A percentile compares a stretch with the other conserved stretches of the same genome.
These are phyloP conservation scores for Saccharomycopsis sp. DNA, from an alignment of 805 yeast species.

Conservation along the genomic window DNA sequence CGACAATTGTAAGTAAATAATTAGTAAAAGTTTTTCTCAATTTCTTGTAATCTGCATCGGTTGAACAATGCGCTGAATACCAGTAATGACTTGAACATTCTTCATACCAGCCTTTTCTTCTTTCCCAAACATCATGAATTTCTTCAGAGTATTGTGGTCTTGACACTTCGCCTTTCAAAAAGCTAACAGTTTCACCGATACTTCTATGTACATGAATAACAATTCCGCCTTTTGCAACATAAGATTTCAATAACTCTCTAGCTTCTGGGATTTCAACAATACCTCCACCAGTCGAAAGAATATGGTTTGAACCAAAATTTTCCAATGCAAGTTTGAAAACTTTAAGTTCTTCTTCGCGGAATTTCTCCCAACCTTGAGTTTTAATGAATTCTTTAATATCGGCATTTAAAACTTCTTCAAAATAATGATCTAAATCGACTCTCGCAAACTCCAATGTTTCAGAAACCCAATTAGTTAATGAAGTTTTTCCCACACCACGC, in stretches of 20 bases:
- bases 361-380: slow-evolving; percentile 77
- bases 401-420: slow-evolving; percentile 47
- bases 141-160: slow-evolving; percentile 87
- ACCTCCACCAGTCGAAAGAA: slow-evolving; percentile 96
- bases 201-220: slow-evolving; percentile 90
- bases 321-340: slow-evolving; percentile 46
- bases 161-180: slow-evolving; percentile 67
- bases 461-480: slow-evolving; percentile 77
- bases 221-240: slow-evolving; percentile 53
- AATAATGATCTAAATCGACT: slow-evolving; percentile 68
- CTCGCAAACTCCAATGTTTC: slow-evolving; percentile 56
- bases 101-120: slow-evolving; percentile 72
- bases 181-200: slow-evolving; percentile 68
- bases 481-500: slow-evolving; percentile 97
- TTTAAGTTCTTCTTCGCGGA: slow-evolving; percentile 60
- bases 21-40: slow-evolving; percentile 53
- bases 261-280: slow-evolving; percentile 73
- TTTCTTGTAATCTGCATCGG: slow-evolving; percentile 44
- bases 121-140: slow-evolving; percentile 72
- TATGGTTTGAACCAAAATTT: slow-evolving; percentile 41
- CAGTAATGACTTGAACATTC: slow-evolving; percentile 75
- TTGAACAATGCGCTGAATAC: slow-evolving; percentile 66
- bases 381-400: slow-evolving; percentile 58
- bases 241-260: slow-evolving; percentile 53
- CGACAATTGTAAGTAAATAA: slow-evolving; percentile 58